Evolutionary conservation across 1,139 yeast species (phyloP), one percentile per base, ranked within the genome.

Genomic region (Geotrichum carabidarum): DNA sequence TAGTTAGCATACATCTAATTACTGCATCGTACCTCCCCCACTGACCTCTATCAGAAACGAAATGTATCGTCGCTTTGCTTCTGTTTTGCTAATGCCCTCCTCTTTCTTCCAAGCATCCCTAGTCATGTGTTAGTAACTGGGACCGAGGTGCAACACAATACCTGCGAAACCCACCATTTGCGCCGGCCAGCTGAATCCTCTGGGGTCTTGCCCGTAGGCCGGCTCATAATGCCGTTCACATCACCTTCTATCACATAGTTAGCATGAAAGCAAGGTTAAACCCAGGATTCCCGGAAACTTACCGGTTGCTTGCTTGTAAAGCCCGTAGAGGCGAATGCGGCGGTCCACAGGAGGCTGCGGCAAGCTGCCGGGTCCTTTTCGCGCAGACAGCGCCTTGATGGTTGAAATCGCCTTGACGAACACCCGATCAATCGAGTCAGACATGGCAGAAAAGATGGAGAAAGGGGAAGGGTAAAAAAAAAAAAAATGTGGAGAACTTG

Each of bases 331-430:
- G 57, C 77, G 78, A 56, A 85, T 81, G 35, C 95, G 70, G 58
- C 77, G 81, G 54, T 83, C 86, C 1, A 88, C 81, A 0, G 95
- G 91, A 0, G 96, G 96, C 47, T 91, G 78, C 0, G 94, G 88
- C 48, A 86, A 73, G 8, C 86, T 76, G n/a, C 85, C 84, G 53
- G 83, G 78, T 54, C 83, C 83, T 14, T 86, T 78, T 50, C 86
- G 75, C 6, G 86, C 79, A 8, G 93, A 83, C 51, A 88, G 74
- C 4, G 90, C 81, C 59, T 86, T 77, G 54, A 88, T 85, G 8
- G 95, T 86, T 45, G 89, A 75, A 57, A 88, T 86, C 8, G 95
- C 95, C 71, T 84, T 84, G 37, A 81, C 85, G 68, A 86, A 86
- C 6, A 86, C 91, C 51, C 89, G 81, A 70, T 86, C 94, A 40